phyloP scores from a whole-genome alignment of 2,329 filamentous ascomycete genomes.

The Aspergillus sp. region DNA sequence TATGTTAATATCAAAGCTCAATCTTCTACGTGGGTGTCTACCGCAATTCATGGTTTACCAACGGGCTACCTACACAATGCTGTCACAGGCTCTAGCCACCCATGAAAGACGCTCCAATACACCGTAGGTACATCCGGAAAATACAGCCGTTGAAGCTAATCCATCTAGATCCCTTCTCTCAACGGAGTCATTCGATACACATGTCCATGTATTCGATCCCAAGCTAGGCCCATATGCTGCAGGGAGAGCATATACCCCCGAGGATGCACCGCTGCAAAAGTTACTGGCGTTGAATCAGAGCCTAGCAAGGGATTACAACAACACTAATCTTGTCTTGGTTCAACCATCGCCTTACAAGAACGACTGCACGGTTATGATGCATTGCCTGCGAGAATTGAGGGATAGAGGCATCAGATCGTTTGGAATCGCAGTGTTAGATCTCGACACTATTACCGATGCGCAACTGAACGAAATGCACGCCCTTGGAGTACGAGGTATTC shows the following conservation, averaged over 20 bases:
- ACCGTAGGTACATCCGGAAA: background rate
- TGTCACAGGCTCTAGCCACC: background rate
- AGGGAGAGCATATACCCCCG: background rate
- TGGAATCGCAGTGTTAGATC: constrained; percentile 1
- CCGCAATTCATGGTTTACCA: background rate
- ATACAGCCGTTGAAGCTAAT: background rate
- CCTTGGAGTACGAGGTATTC: background rate
- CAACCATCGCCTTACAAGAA: constrained; percentile 2
- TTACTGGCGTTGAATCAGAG: background rate
- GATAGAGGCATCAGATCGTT: background rate
- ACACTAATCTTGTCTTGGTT: background rate
- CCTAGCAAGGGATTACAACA: background rate
- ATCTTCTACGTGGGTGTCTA: background rate
- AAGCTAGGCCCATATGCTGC: constrained; percentile 2
- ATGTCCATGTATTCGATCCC: constrained; percentile 7
- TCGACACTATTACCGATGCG: background rate
- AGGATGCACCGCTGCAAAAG: background rate
- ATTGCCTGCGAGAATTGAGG: constrained; percentile 3
- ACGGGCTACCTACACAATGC: background rate
- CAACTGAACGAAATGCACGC: background rate
- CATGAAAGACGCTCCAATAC: background rate
- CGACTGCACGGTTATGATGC: constrained; percentile 1
- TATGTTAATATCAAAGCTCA: no score
- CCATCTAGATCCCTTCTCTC: background rate
- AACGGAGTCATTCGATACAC: background rate